Conservation (phyloP, 148 eudicot genomes). For the Amaranthus cruentus region DNA sequence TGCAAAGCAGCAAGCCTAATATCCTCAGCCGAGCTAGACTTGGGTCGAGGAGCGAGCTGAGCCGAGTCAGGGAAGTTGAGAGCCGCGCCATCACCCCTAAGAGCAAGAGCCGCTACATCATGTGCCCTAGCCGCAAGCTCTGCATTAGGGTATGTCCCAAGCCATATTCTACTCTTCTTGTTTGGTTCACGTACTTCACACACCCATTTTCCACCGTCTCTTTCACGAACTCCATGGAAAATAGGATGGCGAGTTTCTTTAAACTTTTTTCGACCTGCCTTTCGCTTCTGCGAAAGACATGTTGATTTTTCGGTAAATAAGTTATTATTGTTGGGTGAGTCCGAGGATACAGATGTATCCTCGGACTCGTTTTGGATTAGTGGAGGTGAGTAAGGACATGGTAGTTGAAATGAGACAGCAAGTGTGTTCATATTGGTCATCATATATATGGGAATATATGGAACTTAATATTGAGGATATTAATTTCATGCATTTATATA, state of each 20-base stretch:
- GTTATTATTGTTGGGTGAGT: conserved; percentile 5
- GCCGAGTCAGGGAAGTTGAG: conserved; percentile 48
- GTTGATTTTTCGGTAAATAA: neutral
- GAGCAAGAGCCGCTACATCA: conserved; percentile 54
- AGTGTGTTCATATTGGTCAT: too few species aligned
- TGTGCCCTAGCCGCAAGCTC: conserved; percentile 64
- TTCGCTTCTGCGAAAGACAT: conserved; percentile 18
- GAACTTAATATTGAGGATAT: too few species aligned
- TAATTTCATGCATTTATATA: too few species aligned
- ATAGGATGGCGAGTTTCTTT: conserved; percentile 57
- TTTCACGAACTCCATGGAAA: conserved; percentile 42
- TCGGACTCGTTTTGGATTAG: conserved; percentile 4
- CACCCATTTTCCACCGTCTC: conserved; percentile 55
- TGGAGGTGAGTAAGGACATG: neutral
- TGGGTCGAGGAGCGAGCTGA: conserved; percentile 31
- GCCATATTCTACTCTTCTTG: conserved; percentile 54
- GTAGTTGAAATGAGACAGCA: too few species aligned
- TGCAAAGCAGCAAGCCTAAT: conserved; percentile 44
- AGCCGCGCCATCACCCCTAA: conserved; percentile 36
- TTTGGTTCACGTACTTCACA: conserved; percentile 55
- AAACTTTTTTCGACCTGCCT: conserved; percentile 43
- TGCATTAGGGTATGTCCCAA: conserved; percentile 49
- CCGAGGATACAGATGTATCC: neutral
- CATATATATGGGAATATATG: too few species aligned
- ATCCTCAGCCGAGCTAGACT: conserved; percentile 37